Evolutionary conservation across 345 rosid genomes (phyloP).

Genomic region (Lenwebbia sp.): DNA sequence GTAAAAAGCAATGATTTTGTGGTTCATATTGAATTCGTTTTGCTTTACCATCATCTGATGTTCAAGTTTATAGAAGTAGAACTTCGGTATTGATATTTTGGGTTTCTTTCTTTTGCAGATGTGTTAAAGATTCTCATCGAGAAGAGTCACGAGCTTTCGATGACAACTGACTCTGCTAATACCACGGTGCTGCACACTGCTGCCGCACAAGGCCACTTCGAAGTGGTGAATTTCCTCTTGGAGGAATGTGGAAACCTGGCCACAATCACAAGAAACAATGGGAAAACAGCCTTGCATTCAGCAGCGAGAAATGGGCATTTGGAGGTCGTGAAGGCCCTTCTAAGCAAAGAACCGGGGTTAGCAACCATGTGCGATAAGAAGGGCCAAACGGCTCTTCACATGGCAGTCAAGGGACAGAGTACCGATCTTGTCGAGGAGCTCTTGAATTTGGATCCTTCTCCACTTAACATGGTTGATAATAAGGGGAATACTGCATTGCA

Average conservation of each 20-base stretch:
- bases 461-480: constrained; percentile 56
- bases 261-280: constrained; percentile 55
- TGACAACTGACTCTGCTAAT: constrained; percentile 69
- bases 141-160: constrained; percentile 48
- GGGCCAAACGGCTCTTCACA: constrained; percentile 83
- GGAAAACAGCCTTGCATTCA: constrained; percentile 76
- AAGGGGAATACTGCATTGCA: constrained; percentile 86
- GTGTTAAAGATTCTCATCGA: constrained; percentile 55
- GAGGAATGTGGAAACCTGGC: constrained; percentile 49
- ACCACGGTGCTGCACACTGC: constrained; percentile 79
- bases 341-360: constrained; percentile 43
- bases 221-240: constrained; percentile 54
- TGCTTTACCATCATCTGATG: neutral
- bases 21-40: neutral
- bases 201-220: constrained; percentile 69
- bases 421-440: constrained; percentile 48
- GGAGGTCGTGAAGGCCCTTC: constrained; percentile 55
- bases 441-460: constrained; percentile 26
- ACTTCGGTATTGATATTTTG: neutral
- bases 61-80: neutral
- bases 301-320: constrained; percentile 84
- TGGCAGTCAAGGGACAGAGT: constrained; percentile 88
- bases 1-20: neutral
- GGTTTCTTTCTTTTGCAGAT: constrained; percentile 23
- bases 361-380: constrained; percentile 55